Evolutionary conservation across 2,329 filamentous ascomycete species (phyloP), one percentile per base, ranked within the genome.

Genomic region (Diaporthe vexans): DNA sequence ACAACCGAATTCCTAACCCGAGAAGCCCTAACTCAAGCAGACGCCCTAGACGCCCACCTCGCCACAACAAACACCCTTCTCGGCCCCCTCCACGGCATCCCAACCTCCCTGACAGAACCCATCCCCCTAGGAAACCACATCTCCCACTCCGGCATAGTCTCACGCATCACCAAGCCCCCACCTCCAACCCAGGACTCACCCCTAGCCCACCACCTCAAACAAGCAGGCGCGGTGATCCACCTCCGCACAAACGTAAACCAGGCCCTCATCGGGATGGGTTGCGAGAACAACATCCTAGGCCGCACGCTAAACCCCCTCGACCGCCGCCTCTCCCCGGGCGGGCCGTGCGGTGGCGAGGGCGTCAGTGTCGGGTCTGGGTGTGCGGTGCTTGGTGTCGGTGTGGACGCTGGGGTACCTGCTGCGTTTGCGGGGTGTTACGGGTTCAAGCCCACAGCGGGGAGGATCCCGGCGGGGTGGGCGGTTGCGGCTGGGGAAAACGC

Each of bases 41-140:
- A 77, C 9, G 65, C 81, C 46, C 80, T 88, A 5, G 88, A 89
- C 78, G 80, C 82, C 1, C 78, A 86, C 70, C 78, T 84, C 4
- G 72, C 78, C 26, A 71, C 76, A 21, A 82, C 82, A 11, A 81
- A 83, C 3, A 80, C 82, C 74, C 81, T 87, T 0, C 76, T 87
- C 5, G 91, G 91, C 0, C 89, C 90, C 8, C 83, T 92, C 0
- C 79, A 80, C 71, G 79, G 79, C 13, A 63, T 80, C 37, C 79
- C 79, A 3, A 76, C 78, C 48, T 78, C 76, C 2, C 40, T 79
- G 43, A 79, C 80, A 57, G 78, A 79, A 13, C 75, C 77, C 15
- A 51, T 79, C 46, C 63, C 70, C 11, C 43, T 80, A 8, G 77
- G 75, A n/a, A 74, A 75, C 40, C 76, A 61, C 26, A 78, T 74